Conservation (phyloP, 2,329 filamentous ascomycete genomes). For the Lachnellula occidentalis region DNA sequence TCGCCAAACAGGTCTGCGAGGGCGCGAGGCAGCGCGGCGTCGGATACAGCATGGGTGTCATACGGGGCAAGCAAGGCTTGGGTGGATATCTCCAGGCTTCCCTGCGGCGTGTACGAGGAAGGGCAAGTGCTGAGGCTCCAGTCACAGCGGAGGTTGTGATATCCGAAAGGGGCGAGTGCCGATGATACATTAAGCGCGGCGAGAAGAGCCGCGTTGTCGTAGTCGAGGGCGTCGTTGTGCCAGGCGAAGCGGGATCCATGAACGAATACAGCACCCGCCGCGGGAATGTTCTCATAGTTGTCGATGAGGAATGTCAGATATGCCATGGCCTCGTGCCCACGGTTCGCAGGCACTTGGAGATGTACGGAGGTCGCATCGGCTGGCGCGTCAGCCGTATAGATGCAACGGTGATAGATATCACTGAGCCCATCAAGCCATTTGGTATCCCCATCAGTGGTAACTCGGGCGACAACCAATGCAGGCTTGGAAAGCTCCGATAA, state of each 20-base stretch:
- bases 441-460: conserved; percentile 36
- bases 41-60: conserved; percentile 37
- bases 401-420: conserved; percentile 39
- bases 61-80: conserved; percentile 37
- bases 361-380: conserved; percentile 22
- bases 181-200: conserved; percentile 33
- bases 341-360: conserved; percentile 41
- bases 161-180: conserved; percentile 36
- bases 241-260: conserved; percentile 40
- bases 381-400: conserved; percentile 38
- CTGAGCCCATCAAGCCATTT: conserved; percentile 38
- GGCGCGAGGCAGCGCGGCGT: conserved; percentile 33
- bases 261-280: conserved; percentile 37
- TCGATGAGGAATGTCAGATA: conserved; percentile 44
- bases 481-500: conserved; percentile 36
- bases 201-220: conserved; percentile 41
- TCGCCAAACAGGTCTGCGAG: conserved; percentile 33
- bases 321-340: conserved; percentile 42
- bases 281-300: conserved; percentile 38
- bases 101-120: conserved; percentile 33
- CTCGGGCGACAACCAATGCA: conserved; percentile 39
- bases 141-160: conserved; percentile 45
- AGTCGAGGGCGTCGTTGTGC: conserved; percentile 39
- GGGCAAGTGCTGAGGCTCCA: conserved; percentile 41
- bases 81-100: conserved; percentile 36